phyloP scores from a whole-genome alignment of 2,329 filamentous ascomycete species.

The Eutypa lata region DNA sequence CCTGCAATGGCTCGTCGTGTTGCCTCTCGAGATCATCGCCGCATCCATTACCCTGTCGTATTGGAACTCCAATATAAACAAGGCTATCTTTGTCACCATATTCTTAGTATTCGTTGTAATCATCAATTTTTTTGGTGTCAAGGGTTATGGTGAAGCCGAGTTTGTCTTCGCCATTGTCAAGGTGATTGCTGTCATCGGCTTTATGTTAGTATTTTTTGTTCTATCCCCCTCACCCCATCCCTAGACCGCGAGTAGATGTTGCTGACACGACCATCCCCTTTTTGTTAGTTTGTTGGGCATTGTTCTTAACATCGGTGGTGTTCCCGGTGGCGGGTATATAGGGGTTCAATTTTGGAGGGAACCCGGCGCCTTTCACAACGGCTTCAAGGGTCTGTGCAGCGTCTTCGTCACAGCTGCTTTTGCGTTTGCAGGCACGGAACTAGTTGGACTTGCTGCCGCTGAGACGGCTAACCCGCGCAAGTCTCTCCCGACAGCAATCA shows the following conservation, averaged over 20 bases:
- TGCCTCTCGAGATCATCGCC: slow-evolving; percentile 84
- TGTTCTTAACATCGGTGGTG: slow-evolving; percentile 80
- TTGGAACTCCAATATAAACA: slow-evolving; percentile 65
- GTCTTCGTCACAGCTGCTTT: slow-evolving; percentile 77
- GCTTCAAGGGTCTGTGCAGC: slow-evolving; percentile 78
- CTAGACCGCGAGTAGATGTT: neutral
- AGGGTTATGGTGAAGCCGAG: slow-evolving; percentile 85
- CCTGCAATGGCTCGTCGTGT: slow-evolving; percentile 79
- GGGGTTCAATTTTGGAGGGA: slow-evolving; percentile 73
- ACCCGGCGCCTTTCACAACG: slow-evolving; percentile 82
- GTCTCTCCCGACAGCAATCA: slow-evolving; percentile 80
- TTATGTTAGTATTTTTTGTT: slow-evolving; percentile 60
- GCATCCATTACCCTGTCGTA: slow-evolving; percentile 81
- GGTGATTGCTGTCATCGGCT: slow-evolving; percentile 79
- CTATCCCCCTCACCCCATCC: neutral
- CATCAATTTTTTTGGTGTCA: slow-evolving; percentile 87
- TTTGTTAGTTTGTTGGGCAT: slow-evolving; percentile 71
- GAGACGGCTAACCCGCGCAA: slow-evolving; percentile 78
- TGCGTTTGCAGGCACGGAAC: slow-evolving; percentile 71
- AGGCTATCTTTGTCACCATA: slow-evolving; percentile 76
- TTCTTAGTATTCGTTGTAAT: slow-evolving; percentile 73
- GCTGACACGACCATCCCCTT: slow-evolving; percentile 8
- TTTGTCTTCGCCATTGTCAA: slow-evolving; percentile 87
- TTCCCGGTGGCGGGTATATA: slow-evolving; percentile 70
- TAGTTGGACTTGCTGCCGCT: slow-evolving; percentile 73